These are phyloP conservation scores for Capsicum rhomboideum DNA, from an alignment of 257 asterid species.

Conservation along the genomic window DNA sequence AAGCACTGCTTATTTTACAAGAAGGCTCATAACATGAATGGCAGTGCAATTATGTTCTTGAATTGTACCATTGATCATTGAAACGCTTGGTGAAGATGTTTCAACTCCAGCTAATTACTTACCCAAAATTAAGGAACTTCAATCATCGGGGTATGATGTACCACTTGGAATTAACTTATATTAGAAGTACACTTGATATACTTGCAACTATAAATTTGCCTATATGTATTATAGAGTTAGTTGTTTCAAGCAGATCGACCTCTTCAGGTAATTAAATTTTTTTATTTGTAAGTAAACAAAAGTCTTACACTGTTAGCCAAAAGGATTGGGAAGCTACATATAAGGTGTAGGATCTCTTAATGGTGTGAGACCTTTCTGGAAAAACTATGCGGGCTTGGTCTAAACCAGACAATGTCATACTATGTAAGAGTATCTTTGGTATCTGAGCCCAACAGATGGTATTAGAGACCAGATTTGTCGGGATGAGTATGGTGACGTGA, in stretches of 20 bases:
- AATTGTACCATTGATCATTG: slow-evolving; percentile 27
- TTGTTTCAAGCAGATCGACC: not conserved
- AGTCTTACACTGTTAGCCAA: too few relatives aligned
- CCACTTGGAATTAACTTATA: slow-evolving; percentile 22
- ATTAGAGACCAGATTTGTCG: too few relatives aligned
- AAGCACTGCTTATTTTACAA: not conserved
- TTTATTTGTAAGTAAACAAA: too few relatives aligned
- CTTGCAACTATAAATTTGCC: slow-evolving; percentile 35
- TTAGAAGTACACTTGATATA: slow-evolving; percentile 34
- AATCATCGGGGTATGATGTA: slow-evolving; percentile 26
- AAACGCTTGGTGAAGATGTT: not conserved
- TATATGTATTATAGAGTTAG: slow-evolving; percentile 53
- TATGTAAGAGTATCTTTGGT: too few relatives aligned
- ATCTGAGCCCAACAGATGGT: too few relatives aligned
- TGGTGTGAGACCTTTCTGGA: too few relatives aligned
- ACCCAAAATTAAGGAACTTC: slow-evolving; percentile 24
- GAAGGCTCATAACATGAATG: slow-evolving; percentile 18
- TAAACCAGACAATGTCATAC: too few relatives aligned
- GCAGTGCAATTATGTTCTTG: slow-evolving; percentile 10
- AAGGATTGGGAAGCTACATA: too few relatives aligned
- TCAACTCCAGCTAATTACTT: slow-evolving; percentile 22
- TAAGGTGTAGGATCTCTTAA: too few relatives aligned
- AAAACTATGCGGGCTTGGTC: too few relatives aligned
- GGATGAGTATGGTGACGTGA: too few relatives aligned
- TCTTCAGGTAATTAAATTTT: not conserved